Evolutionary conservation across 371 early-diverging fungal species (phyloP).

Genomic region (Rhizopus sp.): DNA sequence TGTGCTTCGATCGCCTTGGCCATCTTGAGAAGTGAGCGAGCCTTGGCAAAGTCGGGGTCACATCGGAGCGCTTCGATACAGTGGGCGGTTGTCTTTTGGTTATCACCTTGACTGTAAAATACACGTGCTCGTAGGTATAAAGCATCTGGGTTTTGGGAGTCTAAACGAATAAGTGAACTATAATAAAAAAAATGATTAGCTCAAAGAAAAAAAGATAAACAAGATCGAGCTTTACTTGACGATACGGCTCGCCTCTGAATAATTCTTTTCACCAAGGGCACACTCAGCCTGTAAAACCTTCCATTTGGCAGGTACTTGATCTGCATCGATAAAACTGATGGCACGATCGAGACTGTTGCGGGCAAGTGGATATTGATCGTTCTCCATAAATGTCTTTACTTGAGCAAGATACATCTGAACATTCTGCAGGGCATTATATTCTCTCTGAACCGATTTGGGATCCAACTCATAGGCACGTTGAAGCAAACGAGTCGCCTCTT

Average conservation of each 20-base stretch:
- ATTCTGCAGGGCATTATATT: conserved; percentile 48
- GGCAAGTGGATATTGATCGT: conserved; percentile 63
- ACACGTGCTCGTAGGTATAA: conserved; percentile 72
- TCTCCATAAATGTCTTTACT: conserved; percentile 52
- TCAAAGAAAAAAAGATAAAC: background rate
- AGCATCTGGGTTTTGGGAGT: conserved; percentile 77
- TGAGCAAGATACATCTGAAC: conserved; percentile 64
- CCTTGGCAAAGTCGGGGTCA: conserved; percentile 79
- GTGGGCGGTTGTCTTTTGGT: conserved; percentile 59
- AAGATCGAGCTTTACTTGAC: conserved; percentile 38
- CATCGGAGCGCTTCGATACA: conserved; percentile 73
- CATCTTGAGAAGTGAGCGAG: conserved; percentile 65
- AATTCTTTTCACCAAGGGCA: conserved; percentile 68
- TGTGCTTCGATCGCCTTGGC: conserved; percentile 63
- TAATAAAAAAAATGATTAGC: background rate
- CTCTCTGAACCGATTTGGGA: conserved; percentile 48
- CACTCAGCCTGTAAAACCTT: conserved; percentile 70
- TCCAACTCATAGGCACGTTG: conserved; percentile 47
- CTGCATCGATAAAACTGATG: conserved; percentile 58
- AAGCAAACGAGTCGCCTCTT: conserved; percentile 54
- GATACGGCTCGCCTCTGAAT: conserved; percentile 68
- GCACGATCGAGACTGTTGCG: conserved; percentile 67
- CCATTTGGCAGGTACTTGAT: conserved; percentile 68
- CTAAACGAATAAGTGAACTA: conserved; percentile 59
- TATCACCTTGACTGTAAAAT: conserved; percentile 74